Evolutionary conservation across 345 rosid genomes (phyloP).

Genomic region (Salix udensis): DNA sequence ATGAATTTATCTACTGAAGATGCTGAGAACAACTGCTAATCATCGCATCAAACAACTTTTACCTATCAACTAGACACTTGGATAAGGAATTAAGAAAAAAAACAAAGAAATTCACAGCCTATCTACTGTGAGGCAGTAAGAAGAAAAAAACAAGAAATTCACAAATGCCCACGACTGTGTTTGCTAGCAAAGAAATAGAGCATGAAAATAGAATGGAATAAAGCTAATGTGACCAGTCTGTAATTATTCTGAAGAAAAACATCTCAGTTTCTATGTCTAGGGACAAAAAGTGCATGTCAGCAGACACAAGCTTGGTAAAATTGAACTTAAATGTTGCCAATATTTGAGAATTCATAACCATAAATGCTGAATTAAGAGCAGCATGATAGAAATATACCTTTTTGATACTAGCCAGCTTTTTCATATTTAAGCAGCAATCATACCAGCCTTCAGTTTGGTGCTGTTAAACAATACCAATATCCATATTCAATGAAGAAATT

Average conservation of each 20-base stretch:
- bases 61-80: too few species aligned
- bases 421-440: neutral
- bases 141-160: too few species aligned
- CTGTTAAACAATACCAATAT: neutral
- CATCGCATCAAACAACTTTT: too few species aligned
- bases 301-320: neutral
- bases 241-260: neutral
- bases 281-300: neutral
- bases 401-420: neutral
- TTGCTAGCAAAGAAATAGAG: too few species aligned
- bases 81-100: too few species aligned
- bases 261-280: neutral
- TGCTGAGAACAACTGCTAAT: too few species aligned
- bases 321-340: neutral
- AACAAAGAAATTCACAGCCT: too few species aligned
- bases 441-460: neutral
- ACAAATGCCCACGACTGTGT: too few species aligned
- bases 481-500: neutral
- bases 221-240: neutral
- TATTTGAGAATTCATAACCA: neutral
- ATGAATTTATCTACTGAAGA: too few species aligned
- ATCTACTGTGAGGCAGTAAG: too few species aligned
- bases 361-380: neutral
- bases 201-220: too few species aligned
- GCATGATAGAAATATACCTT: constrained; percentile 6